Percentiles rank a stretch among this genome's conserved stretches.
phyloP scores from a whole-genome alignment of 2,329 filamentous ascomycete species.

The Phyllosticta citrichinensis region DNA sequence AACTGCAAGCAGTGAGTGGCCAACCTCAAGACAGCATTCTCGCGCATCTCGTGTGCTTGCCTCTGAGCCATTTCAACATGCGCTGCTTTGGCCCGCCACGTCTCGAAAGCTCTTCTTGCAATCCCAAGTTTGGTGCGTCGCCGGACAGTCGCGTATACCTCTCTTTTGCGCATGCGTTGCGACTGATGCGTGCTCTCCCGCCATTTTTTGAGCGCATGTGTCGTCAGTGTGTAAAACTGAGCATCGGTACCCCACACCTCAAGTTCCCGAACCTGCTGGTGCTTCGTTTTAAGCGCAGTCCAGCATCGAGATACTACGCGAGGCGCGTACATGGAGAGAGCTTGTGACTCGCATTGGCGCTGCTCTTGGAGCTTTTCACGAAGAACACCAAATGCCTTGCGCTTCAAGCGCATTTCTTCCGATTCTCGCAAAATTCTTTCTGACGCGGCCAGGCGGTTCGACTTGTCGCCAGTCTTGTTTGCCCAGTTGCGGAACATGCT shows the following conservation, averaged over 20 bases:
- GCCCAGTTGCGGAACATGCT: conserved; percentile 20
- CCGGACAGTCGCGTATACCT: conserved; percentile 46
- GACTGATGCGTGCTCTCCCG: conserved; percentile 39
- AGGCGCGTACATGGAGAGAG: conserved; percentile 32
- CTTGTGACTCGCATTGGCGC: conserved; percentile 24
- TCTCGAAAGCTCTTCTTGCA: conserved; percentile 31
- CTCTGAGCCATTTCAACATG: conserved; percentile 16
- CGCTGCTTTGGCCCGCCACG: conserved; percentile 25
- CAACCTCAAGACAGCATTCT: conserved; percentile 15
- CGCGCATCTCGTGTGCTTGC: conserved; percentile 23
- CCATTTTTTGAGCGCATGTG: conserved; percentile 42
- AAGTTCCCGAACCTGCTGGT: conserved; percentile 37
- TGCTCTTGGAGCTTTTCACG: conserved; percentile 18
- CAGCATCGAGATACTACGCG: conserved; percentile 30
- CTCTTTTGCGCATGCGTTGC: conserved; percentile 42
- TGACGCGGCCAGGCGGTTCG: conserved; percentile 20
- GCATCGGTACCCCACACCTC: conserved; percentile 46
- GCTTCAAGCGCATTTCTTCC: conserved; percentile 19
- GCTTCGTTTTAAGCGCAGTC: conserved; percentile 24
- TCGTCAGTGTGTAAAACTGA: conserved; percentile 46
- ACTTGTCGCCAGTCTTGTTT: conserved; percentile 18
- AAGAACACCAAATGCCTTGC: conserved; percentile 15
- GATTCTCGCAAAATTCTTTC: conserved; percentile 22
- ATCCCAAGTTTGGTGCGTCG: conserved; percentile 45
- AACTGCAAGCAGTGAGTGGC: conserved; percentile 28